Evolutionary conservation across 805 yeast genomes (phyloP).

Genomic region (Candida qinlingensis): DNA sequence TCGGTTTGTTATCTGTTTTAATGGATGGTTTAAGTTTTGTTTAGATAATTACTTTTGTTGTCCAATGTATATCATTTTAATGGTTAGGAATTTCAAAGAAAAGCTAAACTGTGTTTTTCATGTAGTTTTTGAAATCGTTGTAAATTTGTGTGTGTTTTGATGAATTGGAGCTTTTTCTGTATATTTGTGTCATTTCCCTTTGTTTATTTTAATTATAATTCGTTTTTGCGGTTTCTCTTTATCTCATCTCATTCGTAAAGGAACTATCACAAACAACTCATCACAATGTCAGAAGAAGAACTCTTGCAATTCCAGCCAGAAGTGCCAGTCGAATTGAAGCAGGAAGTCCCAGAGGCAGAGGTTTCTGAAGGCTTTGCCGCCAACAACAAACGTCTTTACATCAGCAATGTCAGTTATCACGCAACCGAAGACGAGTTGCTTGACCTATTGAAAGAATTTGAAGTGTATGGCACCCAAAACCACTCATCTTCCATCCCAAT

Average conservation of each 20-base stretch:
- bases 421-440: slow-evolving; percentile 50
- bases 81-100: slow-evolving; percentile 12
- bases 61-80: slow-evolving; percentile 24
- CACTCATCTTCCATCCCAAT: not conserved
- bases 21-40: slow-evolving; percentile 5
- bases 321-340: not conserved
- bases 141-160: not conserved
- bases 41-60: slow-evolving; percentile 4
- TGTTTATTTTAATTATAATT: no score
- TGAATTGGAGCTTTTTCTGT: not conserved
- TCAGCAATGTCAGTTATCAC: slow-evolving; percentile 48
- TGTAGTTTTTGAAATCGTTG: not conserved
- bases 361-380: slow-evolving; percentile 1
- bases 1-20: slow-evolving; percentile 8
- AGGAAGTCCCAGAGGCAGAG: not conserved
- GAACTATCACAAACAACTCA: no score
- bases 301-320: not conserved
- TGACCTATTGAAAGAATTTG: slow-evolving; percentile 37
- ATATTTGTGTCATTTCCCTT: no score
- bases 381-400: slow-evolving; percentile 37
- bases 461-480: slow-evolving; percentile 34
- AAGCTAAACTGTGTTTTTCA: not conserved
- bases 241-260: no score
- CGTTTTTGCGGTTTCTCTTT: not conserved
- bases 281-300: not conserved